Conservation (phyloP, 228 moss, liverwort and hornwort genomes). For the Sphagnum fallax region DNA sequence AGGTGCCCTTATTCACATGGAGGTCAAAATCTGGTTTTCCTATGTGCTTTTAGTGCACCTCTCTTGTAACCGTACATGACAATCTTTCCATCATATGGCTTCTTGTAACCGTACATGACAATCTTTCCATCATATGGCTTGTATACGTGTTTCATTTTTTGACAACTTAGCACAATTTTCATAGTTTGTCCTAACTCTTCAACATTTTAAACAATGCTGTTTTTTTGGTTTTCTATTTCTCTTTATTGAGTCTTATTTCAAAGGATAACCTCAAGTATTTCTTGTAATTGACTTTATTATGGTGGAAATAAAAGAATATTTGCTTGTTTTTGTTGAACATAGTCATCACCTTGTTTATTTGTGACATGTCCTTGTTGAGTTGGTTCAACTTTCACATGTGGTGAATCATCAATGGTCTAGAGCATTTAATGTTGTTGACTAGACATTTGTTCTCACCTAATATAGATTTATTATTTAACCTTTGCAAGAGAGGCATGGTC, state of each 20-base stretch:
- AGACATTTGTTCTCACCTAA: neutral
- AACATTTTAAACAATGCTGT: slow-evolving; percentile 1
- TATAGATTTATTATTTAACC: neutral
- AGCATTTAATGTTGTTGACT: neutral
- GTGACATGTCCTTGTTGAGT: neutral
- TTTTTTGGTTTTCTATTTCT: neutral
- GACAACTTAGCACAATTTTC: neutral
- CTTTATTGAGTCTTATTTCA: neutral
- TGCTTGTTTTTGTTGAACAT: neutral
- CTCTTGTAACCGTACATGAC: neutral
- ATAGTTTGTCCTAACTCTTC: neutral
- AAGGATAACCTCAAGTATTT: neutral
- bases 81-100: too few relatives aligned
- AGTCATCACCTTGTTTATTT: neutral
- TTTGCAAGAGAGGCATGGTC: neutral
- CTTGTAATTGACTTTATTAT: neutral
- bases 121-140: slow-evolving; percentile 9
- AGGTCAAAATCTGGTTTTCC: slow-evolving; percentile 1
- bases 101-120: slow-evolving; percentile 5
- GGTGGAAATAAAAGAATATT: neutral
- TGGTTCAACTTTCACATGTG: neutral
- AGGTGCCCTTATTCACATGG: neutral
- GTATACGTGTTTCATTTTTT: slow-evolving; percentile 1
- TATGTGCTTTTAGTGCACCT: slow-evolving; percentile 7
- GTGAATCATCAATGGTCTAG: neutral